These are phyloP conservation scores for Sphaerostilbella broomeana DNA, from an alignment of 2,329 filamentous ascomycete genomes.

Conservation along the genomic window DNA sequence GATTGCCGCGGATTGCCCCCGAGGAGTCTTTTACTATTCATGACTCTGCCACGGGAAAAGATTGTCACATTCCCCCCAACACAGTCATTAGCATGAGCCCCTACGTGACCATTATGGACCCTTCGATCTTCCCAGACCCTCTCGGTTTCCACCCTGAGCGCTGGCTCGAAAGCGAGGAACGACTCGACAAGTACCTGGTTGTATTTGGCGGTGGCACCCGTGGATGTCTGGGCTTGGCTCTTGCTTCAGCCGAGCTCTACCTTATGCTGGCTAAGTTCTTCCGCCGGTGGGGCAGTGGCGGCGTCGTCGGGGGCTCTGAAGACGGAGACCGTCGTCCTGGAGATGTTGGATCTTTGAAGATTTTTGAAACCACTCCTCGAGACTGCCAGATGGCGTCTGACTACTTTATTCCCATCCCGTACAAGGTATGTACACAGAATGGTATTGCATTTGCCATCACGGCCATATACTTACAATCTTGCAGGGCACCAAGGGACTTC, in stretches of 20 bases:
- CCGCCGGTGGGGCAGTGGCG: slow-evolving; percentile 31
- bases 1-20: slow-evolving; percentile 42
- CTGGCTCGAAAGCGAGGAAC: slow-evolving; percentile 28
- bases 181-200: slow-evolving; percentile 28
- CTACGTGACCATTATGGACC: slow-evolving; percentile 30
- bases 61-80: slow-evolving; percentile 27
- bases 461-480: slow-evolving; percentile 11
- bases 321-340: slow-evolving; percentile 27
- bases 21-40: slow-evolving; percentile 25
- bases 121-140: slow-evolving; percentile 27
- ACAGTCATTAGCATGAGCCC: slow-evolving; percentile 33
- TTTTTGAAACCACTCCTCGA: slow-evolving; percentile 29
- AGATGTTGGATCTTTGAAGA: slow-evolving; percentile 28
- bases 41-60: slow-evolving; percentile 22
- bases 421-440: slow-evolving; percentile 23
- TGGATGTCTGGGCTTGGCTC: slow-evolving; percentile 31
- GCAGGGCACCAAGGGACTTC: slow-evolving; percentile 28
- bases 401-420: slow-evolving; percentile 34
- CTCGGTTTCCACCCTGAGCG: slow-evolving; percentile 30
- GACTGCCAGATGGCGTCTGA: slow-evolving; percentile 33
- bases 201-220: slow-evolving; percentile 31
- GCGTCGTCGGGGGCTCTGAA: slow-evolving; percentile 23
- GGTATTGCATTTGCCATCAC: background rate
- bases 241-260: slow-evolving; percentile 34
- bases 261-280: slow-evolving; percentile 32